Evolutionary conservation across 2,329 filamentous ascomycete genomes (phyloP).

Genomic region (Colletotrichum orchidophilum): DNA sequence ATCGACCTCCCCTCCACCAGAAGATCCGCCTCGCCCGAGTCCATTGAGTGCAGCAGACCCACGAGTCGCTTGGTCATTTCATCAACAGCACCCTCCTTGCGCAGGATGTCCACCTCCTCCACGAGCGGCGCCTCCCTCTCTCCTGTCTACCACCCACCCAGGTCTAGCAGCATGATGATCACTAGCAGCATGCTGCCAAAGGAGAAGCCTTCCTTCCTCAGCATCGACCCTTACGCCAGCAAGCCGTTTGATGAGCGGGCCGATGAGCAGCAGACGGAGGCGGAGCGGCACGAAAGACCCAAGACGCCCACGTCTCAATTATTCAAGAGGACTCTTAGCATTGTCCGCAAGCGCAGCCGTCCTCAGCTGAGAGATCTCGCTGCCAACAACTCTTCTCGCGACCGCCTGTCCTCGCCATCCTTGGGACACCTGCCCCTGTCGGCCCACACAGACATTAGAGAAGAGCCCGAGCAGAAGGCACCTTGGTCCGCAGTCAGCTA

Average conservation of each 20-base stretch:
- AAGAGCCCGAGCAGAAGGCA: constrained; percentile 40
- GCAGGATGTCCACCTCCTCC: constrained; percentile 45
- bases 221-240: constrained; percentile 62
- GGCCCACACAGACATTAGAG: constrained; percentile 46
- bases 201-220: constrained; percentile 58
- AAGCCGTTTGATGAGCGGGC: constrained; percentile 44
- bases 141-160: constrained; percentile 46
- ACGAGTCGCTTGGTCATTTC: constrained; percentile 33
- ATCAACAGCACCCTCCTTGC: constrained; percentile 42
- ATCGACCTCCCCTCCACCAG: constrained; percentile 55
- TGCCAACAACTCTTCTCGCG: constrained; percentile 46
- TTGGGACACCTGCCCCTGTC: constrained; percentile 41
- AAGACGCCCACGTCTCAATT: constrained; percentile 55
- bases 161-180: constrained; percentile 54
- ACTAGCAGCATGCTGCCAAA: constrained; percentile 44
- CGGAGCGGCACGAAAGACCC: constrained; percentile 47
- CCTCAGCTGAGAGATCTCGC: constrained; percentile 51
- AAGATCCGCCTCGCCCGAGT: constrained; percentile 55
- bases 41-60: constrained; percentile 43
- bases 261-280: constrained; percentile 40
- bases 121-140: constrained; percentile 46
- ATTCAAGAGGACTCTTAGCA: constrained; percentile 63
- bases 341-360: constrained; percentile 65
- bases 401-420: constrained; percentile 41
- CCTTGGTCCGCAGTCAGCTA: constrained; percentile 51